phyloP scores from a whole-genome alignment of 1,139 yeast genomes.

The Pichia sp. region DNA sequence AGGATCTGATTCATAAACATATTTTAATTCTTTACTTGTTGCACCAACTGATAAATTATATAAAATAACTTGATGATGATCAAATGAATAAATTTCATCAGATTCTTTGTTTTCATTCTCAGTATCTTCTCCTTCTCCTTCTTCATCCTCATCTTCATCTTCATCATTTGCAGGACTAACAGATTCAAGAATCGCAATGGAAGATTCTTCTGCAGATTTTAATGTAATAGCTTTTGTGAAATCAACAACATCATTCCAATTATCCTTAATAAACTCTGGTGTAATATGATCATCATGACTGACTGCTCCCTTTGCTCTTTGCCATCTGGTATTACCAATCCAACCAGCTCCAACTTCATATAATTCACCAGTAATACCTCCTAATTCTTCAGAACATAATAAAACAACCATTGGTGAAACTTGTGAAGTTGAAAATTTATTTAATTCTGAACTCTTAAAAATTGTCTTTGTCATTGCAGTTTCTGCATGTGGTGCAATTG shows the following conservation, averaged over 20 bases:
- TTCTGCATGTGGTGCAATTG: conserved; percentile 95
- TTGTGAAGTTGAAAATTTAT: conserved; percentile 78
- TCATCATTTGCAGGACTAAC: conserved; percentile 49
- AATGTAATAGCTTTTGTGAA: conserved; percentile 61
- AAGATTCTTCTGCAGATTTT: conserved; percentile 64
- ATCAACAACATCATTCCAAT: conserved; percentile 61
- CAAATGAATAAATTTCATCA: conserved; percentile 37
- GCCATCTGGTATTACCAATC: conserved; percentile 94
- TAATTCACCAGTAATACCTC: conserved; percentile 62
- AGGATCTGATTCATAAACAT: conserved; percentile 68
- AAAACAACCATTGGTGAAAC: conserved; percentile 87
- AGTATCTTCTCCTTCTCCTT: conserved; percentile 34
- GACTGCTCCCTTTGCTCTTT: conserved; percentile 82
- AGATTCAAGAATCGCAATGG: conserved; percentile 68
- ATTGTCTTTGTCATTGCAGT: conserved; percentile 93
- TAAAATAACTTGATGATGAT: conserved; percentile 67
- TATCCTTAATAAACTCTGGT: conserved; percentile 47
- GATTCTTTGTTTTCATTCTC: conserved; percentile 21
- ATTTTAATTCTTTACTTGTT: conserved; percentile 65
- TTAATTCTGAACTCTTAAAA: conserved; percentile 69
- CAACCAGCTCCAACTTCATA: conserved; percentile 86
- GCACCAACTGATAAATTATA: conserved; percentile 93
- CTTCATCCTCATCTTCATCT: conserved; percentile 48
- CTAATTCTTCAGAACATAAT: conserved; percentile 62
- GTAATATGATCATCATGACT: conserved; percentile 37